A percentile compares a stretch with the other conserved stretches of the same genome.
Evolutionary conservation across 108 stramenopile genomes (phyloP).

Genomic region (Nitzschia sp.): DNA sequence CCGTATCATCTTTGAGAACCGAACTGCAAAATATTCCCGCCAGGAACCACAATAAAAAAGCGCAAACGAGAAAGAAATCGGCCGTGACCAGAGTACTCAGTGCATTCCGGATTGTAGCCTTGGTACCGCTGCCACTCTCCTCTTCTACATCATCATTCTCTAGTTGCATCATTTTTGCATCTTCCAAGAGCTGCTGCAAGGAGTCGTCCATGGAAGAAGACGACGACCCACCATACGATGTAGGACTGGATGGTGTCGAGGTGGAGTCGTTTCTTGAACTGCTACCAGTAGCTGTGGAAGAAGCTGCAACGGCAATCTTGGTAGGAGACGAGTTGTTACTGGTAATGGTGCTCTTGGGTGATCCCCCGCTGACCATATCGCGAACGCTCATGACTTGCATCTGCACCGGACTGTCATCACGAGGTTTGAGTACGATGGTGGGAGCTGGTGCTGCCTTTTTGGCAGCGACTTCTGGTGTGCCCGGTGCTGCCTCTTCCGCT

Average conservation of each 20-base stretch:
- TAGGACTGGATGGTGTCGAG: background rate
- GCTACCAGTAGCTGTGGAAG: too few relatives aligned
- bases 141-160: conserved; percentile 4
- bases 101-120: conserved; percentile 39
- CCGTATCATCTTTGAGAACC: conserved; percentile 78
- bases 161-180: conserved; percentile 62
- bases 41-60: conserved; percentile 86
- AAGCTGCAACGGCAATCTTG: too few relatives aligned
- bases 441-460: background rate
- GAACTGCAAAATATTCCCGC: conserved; percentile 79
- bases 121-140: conserved; percentile 21
- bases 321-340: background rate
- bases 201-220: conserved; percentile 44
- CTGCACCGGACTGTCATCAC: conserved; percentile 48
- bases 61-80: conserved; percentile 91
- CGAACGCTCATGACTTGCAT: conserved; percentile 64
- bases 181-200: conserved; percentile 66
- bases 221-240: background rate
- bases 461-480: background rate
- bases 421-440: conserved; percentile 14
- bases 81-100: conserved; percentile 87
- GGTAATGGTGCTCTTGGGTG: background rate
- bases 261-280: background rate
- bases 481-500: background rate
- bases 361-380: conserved; percentile 45